Percentiles rank a stretch among this genome's conserved stretches.
phyloP scores from a whole-genome alignment of 495 filamentous ascomycete genomes.

The Xylaria sp. region DNA sequence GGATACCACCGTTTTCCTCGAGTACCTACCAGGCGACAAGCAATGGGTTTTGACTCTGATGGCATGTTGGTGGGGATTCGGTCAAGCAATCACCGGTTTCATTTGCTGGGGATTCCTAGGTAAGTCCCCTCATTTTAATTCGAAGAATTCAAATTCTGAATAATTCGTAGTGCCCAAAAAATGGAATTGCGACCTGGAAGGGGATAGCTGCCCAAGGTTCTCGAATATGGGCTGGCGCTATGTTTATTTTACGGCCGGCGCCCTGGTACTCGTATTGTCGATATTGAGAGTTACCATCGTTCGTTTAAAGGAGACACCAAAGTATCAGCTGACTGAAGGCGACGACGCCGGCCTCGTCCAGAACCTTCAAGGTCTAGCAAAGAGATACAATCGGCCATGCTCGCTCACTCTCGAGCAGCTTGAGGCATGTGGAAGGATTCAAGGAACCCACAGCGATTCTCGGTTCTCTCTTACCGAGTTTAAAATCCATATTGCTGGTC shows the following conservation, averaged over 20 bases:
- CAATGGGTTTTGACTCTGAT: conserved; percentile 79
- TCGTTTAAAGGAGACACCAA: conserved; percentile 72
- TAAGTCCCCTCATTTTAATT: conserved; percentile 44
- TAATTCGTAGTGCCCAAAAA: conserved; percentile 42
- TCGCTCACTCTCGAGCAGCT: conserved; percentile 68
- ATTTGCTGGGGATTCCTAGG: conserved; percentile 81
- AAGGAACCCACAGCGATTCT: conserved; percentile 46
- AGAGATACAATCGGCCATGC: conserved; percentile 67
- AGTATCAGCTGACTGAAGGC: conserved; percentile 71
- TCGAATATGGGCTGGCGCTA: conserved; percentile 88
- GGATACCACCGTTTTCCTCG: conserved; percentile 78
- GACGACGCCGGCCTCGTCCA: conserved; percentile 67
- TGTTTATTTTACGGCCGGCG: conserved; percentile 68
- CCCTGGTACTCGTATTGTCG: conserved; percentile 70
- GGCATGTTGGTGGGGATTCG: conserved; percentile 81
- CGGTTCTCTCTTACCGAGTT: conserved; percentile 60
- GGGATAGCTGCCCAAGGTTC: conserved; percentile 62
- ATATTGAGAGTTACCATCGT: conserved; percentile 72
- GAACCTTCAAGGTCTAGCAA: conserved; percentile 66
- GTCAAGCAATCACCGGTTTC: conserved; percentile 71
- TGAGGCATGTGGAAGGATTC: conserved; percentile 56
- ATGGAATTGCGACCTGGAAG: conserved; percentile 63
- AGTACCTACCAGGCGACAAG: conserved; percentile 77
- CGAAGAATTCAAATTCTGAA: conserved; percentile 31
- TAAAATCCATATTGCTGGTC: conserved; percentile 63